phyloP scores from a whole-genome alignment of 2,329 filamentous ascomycete genomes.

The Aspergillus terreus region DNA sequence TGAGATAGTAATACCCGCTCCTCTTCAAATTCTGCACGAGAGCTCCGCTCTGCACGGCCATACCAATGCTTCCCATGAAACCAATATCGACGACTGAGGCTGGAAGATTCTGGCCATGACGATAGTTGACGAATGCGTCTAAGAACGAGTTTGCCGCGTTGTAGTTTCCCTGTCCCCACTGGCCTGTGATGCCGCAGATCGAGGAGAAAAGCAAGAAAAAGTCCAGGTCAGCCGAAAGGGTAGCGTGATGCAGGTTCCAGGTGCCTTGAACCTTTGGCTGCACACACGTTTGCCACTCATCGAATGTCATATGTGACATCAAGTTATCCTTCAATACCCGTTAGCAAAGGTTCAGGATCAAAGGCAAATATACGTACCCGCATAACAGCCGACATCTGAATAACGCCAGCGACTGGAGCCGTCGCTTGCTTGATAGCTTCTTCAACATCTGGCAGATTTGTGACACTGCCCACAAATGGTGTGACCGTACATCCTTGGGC shows the following conservation, averaged over 20 bases:
- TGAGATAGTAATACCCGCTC: too few relatives aligned
- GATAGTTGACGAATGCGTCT: constrained; percentile 24
- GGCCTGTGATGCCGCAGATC: constrained; percentile 28
- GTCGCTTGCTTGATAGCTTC: constrained; percentile 4
- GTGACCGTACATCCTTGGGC: constrained; percentile 17
- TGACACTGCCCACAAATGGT: constrained; percentile 18
- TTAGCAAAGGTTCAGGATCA: background rate
- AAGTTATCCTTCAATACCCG: constrained; percentile 6
- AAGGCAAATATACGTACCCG: constrained; percentile 1
- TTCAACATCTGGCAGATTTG: constrained; percentile 15
- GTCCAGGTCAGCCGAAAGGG: constrained; percentile 7
- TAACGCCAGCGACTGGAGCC: constrained; percentile 17
- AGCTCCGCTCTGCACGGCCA: too few relatives aligned
- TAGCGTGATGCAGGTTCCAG: constrained; percentile 26
- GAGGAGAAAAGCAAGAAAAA: constrained; percentile 32
- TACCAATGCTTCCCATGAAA: constrained; percentile 9
- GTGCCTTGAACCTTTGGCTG: constrained; percentile 32
- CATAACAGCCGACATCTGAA: constrained; percentile 16
- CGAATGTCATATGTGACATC: constrained; percentile 31
- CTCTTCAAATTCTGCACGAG: too few relatives aligned
- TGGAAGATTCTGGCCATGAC: constrained; percentile 16
- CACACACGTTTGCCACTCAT: constrained; percentile 27
- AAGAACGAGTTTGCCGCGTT: constrained; percentile 32
- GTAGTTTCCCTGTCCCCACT: constrained; percentile 41
- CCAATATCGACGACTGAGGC: constrained; percentile 23